Evolutionary conservation across 371 early-diverging fungal genomes (phyloP).

Genomic region (Blyttiomyces sp.): DNA sequence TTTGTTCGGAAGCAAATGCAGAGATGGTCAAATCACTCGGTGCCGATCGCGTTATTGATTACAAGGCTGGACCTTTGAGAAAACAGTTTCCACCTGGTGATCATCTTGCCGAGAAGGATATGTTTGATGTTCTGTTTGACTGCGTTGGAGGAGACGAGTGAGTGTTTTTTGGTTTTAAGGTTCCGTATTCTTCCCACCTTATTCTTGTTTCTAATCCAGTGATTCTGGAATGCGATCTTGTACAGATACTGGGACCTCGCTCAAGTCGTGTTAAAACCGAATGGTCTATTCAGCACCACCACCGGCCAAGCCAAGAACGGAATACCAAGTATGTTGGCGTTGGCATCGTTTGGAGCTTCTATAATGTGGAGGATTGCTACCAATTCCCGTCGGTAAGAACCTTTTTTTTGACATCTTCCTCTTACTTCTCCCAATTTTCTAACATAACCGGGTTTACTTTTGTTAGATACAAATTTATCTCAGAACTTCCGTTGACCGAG

Average conservation of each 20-base stretch:
- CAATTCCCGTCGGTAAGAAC: conserved; percentile 27
- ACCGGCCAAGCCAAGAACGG: conserved; percentile 41
- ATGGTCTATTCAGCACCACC: conserved; percentile 43
- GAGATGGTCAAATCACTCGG: conserved; percentile 50
- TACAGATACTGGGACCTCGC: conserved; percentile 35
- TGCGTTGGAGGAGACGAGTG: conserved; percentile 55
- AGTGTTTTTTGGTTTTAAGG: too few relatives aligned
- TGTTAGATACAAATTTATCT: conserved; percentile 39
- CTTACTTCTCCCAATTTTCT: too few relatives aligned
- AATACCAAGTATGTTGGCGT: conserved; percentile 16
- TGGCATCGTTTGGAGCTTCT: conserved; percentile 11
- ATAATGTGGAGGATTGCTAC: conserved; percentile 8
- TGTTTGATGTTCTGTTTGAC: conserved; percentile 50
- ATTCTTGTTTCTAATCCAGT: too few relatives aligned
- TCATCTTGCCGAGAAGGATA: conserved; percentile 12
- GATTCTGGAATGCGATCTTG: too few relatives aligned
- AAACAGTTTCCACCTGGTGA: conserved; percentile 15
- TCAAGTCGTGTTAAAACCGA: conserved; percentile 26
- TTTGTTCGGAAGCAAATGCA: conserved; percentile 17
- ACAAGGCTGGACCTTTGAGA: conserved; percentile 27
- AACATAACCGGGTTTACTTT: too few relatives aligned
- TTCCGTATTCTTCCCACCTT: too few relatives aligned
- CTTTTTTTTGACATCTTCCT: too few relatives aligned
- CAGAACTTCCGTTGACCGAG: conserved; percentile 19
- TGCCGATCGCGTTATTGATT: conserved; percentile 61